Base-by-base conservation (phyloP, 331 rosid species). In the Arachis monticola region DNA sequence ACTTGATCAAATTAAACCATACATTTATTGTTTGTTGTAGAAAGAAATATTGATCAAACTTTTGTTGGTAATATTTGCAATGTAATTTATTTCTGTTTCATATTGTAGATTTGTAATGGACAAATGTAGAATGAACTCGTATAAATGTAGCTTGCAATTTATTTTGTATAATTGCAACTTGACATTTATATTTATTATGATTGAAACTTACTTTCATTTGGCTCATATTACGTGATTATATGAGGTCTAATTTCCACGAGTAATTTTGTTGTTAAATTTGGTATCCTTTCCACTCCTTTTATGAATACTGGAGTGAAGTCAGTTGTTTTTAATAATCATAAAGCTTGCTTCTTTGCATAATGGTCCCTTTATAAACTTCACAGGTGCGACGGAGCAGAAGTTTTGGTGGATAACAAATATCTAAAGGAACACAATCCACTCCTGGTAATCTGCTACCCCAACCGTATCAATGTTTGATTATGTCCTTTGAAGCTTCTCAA, bases 351-450 rank as follows among this genome's bases (percentile, higher is more conserved):
- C 48, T 62, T 75, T 38, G 38, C 56, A 46, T 67, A 17, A 52
- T 55, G 53, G 62, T 30, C 60, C 31, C 66, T 17, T 67, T 66
- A 64, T 63, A 74, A 57, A 61, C 30, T 12, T 56, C 67, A 50
- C 79, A 93, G 98, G 89, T 86, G 93, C 17, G 97, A 93, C 78
- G 98, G 97, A 40, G 67, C 89, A 30, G 96, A 89, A 85, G 88
- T 91, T 77, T 77, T 85, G 81, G 98, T 93, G 83, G 93, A 89
- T 79, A 93, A 93, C 89, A 93, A 85, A 76, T 93, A 86, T 87
- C 96, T 93, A 69, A 93, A 93, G 88, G 83, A 85, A 64, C 76
- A 82, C 67, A 67, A 93, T 77, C 98, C 98, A 27, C 85, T 82
- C 48, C 82, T 91, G 97, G 98, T 93, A 85, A 86, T 78, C 75